phyloP scores from a whole-genome alignment of 2,329 filamentous ascomycete genomes.

The Colletotrichum noveboracense region DNA sequence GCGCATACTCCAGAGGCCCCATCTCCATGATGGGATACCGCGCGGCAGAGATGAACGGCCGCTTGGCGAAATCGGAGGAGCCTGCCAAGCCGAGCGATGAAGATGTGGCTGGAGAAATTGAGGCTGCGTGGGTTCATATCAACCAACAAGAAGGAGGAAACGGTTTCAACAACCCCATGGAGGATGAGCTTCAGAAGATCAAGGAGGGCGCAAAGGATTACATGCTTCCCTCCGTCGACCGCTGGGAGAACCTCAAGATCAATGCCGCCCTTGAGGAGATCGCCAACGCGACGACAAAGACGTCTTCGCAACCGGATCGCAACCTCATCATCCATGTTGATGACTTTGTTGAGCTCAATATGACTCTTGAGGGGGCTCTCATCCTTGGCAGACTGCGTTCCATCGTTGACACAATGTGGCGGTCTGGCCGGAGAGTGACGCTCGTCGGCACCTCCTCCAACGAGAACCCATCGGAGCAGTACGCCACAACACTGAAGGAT shows the following conservation, averaged over 20 bases:
- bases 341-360: slow-evolving; percentile 80
- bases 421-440: slow-evolving; percentile 73
- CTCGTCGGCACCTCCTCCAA: slow-evolving; percentile 79
- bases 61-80: slow-evolving; percentile 53
- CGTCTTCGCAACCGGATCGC: slow-evolving; percentile 29
- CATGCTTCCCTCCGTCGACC: slow-evolving; percentile 42
- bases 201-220: slow-evolving; percentile 38
- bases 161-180: slow-evolving; percentile 33
- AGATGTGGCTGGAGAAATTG: slow-evolving; percentile 27
- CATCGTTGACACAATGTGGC: slow-evolving; percentile 74
- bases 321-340: slow-evolving; percentile 78
- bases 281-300: slow-evolving; percentile 20
- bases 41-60: slow-evolving; percentile 59
- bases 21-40: slow-evolving; percentile 62
- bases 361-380: slow-evolving; percentile 69
- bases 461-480: slow-evolving; percentile 51
- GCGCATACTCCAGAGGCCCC: slow-evolving; percentile 49
- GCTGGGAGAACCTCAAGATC: slow-evolving; percentile 69
- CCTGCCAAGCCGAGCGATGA: slow-evolving; percentile 40
- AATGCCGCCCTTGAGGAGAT: slow-evolving; percentile 62
- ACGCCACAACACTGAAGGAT: slow-evolving; percentile 42
- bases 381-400: slow-evolving; percentile 75
- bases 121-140: slow-evolving; percentile 28
- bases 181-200: slow-evolving; percentile 50
- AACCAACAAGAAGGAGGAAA: slow-evolving; percentile 26